A percentile compares a stretch with the other conserved stretches of the same genome.
Evolutionary conservation across 2,329 filamentous ascomycete species (phyloP).

Genomic region (Fusarium sp.): DNA sequence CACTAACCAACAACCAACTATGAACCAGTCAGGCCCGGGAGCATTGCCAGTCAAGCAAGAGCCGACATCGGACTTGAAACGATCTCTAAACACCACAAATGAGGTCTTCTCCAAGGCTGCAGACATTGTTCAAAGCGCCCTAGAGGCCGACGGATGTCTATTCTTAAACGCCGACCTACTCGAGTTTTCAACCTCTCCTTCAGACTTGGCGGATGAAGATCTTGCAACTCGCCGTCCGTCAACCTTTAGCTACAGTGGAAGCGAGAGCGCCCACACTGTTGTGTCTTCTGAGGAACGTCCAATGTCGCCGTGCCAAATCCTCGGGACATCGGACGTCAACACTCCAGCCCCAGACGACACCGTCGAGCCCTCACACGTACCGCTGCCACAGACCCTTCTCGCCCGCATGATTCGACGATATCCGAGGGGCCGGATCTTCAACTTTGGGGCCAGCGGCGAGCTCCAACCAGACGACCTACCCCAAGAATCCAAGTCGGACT

Average conservation of each 20-base stretch:
- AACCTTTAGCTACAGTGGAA: slow-evolving; percentile 11
- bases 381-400: slow-evolving; percentile 55
- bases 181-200: slow-evolving; percentile 29
- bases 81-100: not conserved
- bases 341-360: slow-evolving; percentile 12
- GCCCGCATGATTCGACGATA: slow-evolving; percentile 57
- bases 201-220: slow-evolving; percentile 24
- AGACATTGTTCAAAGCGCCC: slow-evolving; percentile 55
- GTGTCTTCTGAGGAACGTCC: slow-evolving; percentile 24
- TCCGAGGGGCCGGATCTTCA: slow-evolving; percentile 60
- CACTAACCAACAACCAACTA: not conserved
- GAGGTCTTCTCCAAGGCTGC: slow-evolving; percentile 58
- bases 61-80: not conserved
- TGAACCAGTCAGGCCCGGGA: not conserved
- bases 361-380: slow-evolving; percentile 15
- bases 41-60: not conserved
- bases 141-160: slow-evolving; percentile 55
- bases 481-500: slow-evolving; percentile 23
- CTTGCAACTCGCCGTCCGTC: slow-evolving; percentile 19
- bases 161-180: slow-evolving; percentile 51
- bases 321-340: slow-evolving; percentile 13
- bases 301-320: slow-evolving; percentile 15
- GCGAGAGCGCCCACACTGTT: slow-evolving; percentile 23
- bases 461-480: slow-evolving; percentile 49
- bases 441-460: slow-evolving; percentile 55